Evolutionary conservation across 2,329 filamentous ascomycete genomes (phyloP).

Genomic region (Teratosphaeria nubilosa): DNA sequence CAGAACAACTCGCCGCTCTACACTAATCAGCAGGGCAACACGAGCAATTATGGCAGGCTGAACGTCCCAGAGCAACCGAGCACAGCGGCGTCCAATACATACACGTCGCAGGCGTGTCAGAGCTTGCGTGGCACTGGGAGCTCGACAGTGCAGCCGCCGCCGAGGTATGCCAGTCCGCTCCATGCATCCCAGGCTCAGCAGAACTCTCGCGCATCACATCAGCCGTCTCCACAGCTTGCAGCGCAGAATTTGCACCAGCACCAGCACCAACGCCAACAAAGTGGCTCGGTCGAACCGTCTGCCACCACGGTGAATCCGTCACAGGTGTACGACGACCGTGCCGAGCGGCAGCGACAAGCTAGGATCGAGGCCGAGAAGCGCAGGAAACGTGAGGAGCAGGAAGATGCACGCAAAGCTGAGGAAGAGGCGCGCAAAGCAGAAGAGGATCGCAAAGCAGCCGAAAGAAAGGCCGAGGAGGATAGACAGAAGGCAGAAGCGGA

Average conservation of each 20-base stretch:
- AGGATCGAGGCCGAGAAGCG: conserved; percentile 21
- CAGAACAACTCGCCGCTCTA: conserved; percentile 18
- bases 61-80: conserved; percentile 15
- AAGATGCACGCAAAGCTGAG: conserved; percentile 20
- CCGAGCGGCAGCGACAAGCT: conserved; percentile 36
- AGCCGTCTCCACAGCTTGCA: conserved; percentile 17
- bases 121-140: conserved; percentile 9
- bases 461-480: conserved; percentile 16
- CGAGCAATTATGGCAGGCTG: conserved; percentile 13
- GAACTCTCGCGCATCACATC: conserved; percentile 14
- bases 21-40: conserved; percentile 7
- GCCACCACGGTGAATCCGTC: conserved; percentile 43
- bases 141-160: conserved; percentile 11
- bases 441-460: conserved; percentile 21
- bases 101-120: conserved; percentile 8
- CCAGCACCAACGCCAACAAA: conserved; percentile 13
- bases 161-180: conserved; percentile 21
- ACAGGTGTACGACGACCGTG: conserved; percentile 45
- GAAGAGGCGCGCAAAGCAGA: conserved; percentile 24
- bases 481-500: conserved; percentile 16
- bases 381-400: conserved; percentile 21
- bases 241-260: conserved; percentile 8
- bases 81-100: conserved; percentile 5
- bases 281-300: conserved; percentile 21
- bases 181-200: conserved; percentile 21